These are phyloP conservation scores for Saraca asoca DNA, from an alignment of 331 rosid genomes.

Conservation along the genomic window DNA sequence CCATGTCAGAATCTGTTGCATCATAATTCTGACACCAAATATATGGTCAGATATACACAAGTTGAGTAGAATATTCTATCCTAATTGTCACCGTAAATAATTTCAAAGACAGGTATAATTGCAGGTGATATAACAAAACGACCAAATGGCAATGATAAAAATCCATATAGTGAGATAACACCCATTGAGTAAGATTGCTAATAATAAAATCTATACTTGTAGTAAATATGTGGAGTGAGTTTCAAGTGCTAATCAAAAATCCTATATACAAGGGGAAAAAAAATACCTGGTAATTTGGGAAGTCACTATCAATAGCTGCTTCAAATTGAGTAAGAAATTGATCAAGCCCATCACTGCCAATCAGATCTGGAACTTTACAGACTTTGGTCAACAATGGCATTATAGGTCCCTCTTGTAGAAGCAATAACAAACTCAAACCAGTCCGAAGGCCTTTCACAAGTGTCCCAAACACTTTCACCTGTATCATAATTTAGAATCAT, in stretches of 20 bases:
- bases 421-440: constrained; percentile 66
- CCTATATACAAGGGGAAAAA: constrained; percentile 1
- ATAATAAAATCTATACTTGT: background rate
- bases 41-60: constrained; percentile 26
- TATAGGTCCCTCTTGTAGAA: constrained; percentile 59
- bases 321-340: constrained; percentile 86
- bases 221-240: background rate
- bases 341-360: constrained; percentile 67
- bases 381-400: constrained; percentile 52
- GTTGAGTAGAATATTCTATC: constrained; percentile 20
- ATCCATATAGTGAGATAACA: constrained; percentile 12
- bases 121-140: background rate
- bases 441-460: constrained; percentile 86
- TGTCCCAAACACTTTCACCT: constrained; percentile 87
- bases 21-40: constrained; percentile 71
- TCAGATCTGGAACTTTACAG: constrained; percentile 62
- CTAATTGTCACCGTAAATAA: background rate
- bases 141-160: constrained; percentile 21
- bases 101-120: background rate
- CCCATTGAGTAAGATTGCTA: background rate
- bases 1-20: constrained; percentile 72
- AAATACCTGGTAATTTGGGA: constrained; percentile 76
- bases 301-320: constrained; percentile 90
- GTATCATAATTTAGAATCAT: constrained; percentile 38
- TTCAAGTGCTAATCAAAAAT: constrained; percentile 1